Evolutionary conservation across 306 rosid genomes (phyloP).

Genomic region (Cyamopsis tetragonoloba): DNA sequence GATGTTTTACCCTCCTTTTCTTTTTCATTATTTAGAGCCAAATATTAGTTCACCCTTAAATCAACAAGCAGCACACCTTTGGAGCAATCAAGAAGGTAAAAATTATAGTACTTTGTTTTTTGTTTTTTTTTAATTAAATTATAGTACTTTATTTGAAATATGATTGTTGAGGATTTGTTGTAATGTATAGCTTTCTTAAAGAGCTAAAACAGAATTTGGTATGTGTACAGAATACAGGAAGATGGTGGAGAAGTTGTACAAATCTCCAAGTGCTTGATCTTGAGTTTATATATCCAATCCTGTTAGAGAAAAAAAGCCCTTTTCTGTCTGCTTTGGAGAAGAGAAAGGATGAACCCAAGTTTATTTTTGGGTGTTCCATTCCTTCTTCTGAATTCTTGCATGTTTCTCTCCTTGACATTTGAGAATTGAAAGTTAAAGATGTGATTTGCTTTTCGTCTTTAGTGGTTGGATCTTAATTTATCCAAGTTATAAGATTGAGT

Average conservation of each 20-base stretch:
- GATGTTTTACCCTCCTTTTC: not conserved
- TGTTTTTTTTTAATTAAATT: too few species aligned
- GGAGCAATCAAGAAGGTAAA: constrained; percentile 98
- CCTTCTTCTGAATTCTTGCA: not conserved
- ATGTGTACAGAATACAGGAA: constrained; percentile 72
- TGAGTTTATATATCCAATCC: not conserved
- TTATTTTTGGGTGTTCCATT: constrained; percentile 12
- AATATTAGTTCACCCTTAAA: constrained; percentile 59
- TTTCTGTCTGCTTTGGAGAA: constrained; percentile 18
- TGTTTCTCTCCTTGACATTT: not conserved
- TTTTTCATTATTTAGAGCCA: constrained; percentile 52
- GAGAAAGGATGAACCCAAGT: constrained; percentile 11
- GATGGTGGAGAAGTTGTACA: constrained; percentile 94
- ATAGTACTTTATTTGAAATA: not conserved
- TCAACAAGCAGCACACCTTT: constrained; percentile 85
- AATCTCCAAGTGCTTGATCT: constrained; percentile 50
- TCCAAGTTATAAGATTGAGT: too few species aligned
- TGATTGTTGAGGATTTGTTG: not conserved
- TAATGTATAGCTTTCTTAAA: not conserved
- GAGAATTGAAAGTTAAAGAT: not conserved
- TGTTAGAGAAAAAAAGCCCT: not conserved
- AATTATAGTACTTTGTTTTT: constrained; percentile 1
- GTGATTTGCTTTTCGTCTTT: not conserved
- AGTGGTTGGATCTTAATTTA: too few species aligned
- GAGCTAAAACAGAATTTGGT: not conserved